A percentile compares a stretch with the other conserved stretches of the same genome.
These are phyloP conservation scores for Coemansia nantahalensis DNA, from an alignment of 192 early-diverging fungal species.

Conservation along the genomic window DNA sequence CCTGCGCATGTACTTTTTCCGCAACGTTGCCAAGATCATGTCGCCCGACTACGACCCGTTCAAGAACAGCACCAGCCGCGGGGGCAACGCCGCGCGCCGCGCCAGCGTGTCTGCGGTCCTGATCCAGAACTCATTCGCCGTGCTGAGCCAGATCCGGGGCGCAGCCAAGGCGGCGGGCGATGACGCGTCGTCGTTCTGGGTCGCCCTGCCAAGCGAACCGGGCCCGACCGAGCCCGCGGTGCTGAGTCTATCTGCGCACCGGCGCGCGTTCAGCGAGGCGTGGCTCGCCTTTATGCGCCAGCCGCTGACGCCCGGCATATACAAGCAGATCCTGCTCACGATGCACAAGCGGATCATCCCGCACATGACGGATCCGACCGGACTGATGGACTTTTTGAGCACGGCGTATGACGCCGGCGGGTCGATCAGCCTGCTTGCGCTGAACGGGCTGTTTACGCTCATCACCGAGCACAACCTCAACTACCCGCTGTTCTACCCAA, in stretches of 20 bases:
- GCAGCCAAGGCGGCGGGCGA: slow-evolving; percentile 54
- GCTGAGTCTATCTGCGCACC: slow-evolving; percentile 58
- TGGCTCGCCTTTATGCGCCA: slow-evolving; percentile 77
- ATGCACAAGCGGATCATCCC: slow-evolving; percentile 92
- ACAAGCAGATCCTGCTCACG: slow-evolving; percentile 76
- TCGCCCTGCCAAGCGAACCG: slow-evolving; percentile 4
- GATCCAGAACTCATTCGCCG: slow-evolving; percentile 59
- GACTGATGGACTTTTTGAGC: slow-evolving; percentile 92
- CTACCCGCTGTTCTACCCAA: slow-evolving; percentile 97
- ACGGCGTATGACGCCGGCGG: slow-evolving; percentile 88
- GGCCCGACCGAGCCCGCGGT: slow-evolving; percentile 20
- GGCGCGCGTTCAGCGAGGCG: slow-evolving; percentile 69
- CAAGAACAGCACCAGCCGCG: slow-evolving; percentile 18
- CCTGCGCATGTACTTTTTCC: slow-evolving; percentile 77
- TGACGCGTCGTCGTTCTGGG: slow-evolving; percentile 65
- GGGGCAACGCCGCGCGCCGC: neutral
- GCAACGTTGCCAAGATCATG: slow-evolving; percentile 54
- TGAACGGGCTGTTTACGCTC: slow-evolving; percentile 94
- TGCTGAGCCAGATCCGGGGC: slow-evolving; percentile 58
- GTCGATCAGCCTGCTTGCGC: slow-evolving; percentile 81
- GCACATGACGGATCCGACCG: slow-evolving; percentile 69
- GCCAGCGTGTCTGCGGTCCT: slow-evolving; percentile 42
- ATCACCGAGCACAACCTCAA: slow-evolving; percentile 95
- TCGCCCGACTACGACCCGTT: slow-evolving; percentile 38
- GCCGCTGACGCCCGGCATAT: slow-evolving; percentile 67